Conservation (phyloP, 192 early-diverging fungal genomes). For the Jimgerdemannia flammicorona region DNA sequence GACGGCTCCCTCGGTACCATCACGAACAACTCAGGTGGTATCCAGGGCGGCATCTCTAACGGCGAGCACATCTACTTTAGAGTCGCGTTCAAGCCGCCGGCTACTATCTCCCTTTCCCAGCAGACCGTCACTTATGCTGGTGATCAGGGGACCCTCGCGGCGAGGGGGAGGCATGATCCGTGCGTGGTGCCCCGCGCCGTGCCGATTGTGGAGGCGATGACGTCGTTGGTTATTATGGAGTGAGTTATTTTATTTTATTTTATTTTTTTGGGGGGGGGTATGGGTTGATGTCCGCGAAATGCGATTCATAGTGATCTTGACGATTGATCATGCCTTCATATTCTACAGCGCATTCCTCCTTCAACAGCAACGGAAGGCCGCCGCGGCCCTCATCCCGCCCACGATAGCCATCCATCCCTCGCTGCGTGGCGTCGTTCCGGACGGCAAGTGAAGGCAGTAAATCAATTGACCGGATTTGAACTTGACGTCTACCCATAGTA, state of each 20-base stretch:
- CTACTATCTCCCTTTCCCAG: constrained; percentile 93
- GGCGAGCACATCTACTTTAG: constrained; percentile 96
- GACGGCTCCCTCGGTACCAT: constrained; percentile 70
- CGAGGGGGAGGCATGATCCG: constrained; percentile 95
- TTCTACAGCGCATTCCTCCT: too few species aligned
- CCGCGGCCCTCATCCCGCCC: too few species aligned
- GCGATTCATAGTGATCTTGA: too few species aligned
- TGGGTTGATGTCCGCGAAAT: background rate
- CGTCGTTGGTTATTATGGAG: constrained; percentile 92
- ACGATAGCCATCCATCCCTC: too few species aligned
- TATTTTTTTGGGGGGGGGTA: background rate
- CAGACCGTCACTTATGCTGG: constrained; percentile 86
- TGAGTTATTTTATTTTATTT: constrained; percentile 16
- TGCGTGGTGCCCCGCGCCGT: constrained; percentile 95
- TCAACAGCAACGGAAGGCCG: too few species aligned
- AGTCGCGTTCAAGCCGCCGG: constrained; percentile 96
- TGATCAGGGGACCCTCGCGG: constrained; percentile 71
- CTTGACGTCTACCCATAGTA: too few species aligned
- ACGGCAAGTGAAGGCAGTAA: too few species aligned
- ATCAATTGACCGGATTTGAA: too few species aligned
- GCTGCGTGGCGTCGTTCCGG: too few species aligned
- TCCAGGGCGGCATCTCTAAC: constrained; percentile 97
- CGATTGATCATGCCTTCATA: too few species aligned
- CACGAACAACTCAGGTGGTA: constrained; percentile 95
- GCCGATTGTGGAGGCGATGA: constrained; percentile 98